Percentiles rank a stretch among this genome's conserved stretches.
phyloP scores from a whole-genome alignment of 78 protist species.

The Dictyostelium capitatum region DNA sequence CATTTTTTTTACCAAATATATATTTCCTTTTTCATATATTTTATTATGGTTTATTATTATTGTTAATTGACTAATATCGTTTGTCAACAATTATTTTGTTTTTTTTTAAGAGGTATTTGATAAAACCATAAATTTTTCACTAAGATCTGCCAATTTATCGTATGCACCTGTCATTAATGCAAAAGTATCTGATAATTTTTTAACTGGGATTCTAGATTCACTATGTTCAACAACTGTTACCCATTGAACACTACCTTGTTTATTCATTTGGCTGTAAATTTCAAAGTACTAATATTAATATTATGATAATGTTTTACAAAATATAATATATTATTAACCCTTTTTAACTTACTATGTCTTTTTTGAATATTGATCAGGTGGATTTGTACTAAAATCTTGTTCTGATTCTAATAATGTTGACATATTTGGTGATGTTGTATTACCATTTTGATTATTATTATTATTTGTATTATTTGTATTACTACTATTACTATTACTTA shows the following conservation, averaged over 20 bases:
- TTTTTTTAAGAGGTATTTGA: slow-evolving; percentile 36
- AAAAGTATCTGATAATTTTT: slow-evolving; percentile 38
- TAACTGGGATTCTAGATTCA: slow-evolving; percentile 42
- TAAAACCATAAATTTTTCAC: slow-evolving; percentile 57
- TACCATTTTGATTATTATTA: not conserved
- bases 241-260: slow-evolving; percentile 48
- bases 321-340: not conserved
- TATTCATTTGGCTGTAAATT: slow-evolving; percentile 47
- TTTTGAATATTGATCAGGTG: slow-evolving; percentile 20
- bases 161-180: slow-evolving; percentile 59
- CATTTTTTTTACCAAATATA: too few species aligned
- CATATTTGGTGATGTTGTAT: slow-evolving; percentile 24
- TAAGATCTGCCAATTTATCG: slow-evolving; percentile 61
- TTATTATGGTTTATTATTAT: too few species aligned
- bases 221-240: slow-evolving; percentile 53
- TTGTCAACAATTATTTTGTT: not conserved
- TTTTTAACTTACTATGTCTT: slow-evolving; percentile 69
- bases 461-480: not conserved
- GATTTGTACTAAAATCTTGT: not conserved
- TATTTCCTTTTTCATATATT: not conserved
- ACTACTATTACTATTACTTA: not conserved
- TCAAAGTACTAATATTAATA: not conserved
- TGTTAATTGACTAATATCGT: too few species aligned
- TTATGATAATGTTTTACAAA: not conserved
- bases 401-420: not conserved